Conservation (phyloP, 192 early-diverging fungal genomes). For the Backusella circina region DNA sequence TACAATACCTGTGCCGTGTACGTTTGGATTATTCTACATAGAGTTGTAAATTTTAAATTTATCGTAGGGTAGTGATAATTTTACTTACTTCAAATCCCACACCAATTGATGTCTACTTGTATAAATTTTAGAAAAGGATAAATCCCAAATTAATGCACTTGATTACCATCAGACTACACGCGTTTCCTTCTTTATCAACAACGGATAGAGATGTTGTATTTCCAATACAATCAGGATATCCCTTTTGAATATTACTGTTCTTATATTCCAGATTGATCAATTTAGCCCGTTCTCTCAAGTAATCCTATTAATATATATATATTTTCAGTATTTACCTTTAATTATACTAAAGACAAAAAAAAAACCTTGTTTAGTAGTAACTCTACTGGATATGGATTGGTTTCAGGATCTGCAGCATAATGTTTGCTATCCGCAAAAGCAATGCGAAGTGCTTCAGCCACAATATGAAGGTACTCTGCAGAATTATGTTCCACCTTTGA, state of each 20-base stretch:
- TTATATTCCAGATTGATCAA: conserved; percentile 48
- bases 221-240: conserved; percentile 53
- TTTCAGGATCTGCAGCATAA: conserved; percentile 65
- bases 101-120: background rate
- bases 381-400: conserved; percentile 42
- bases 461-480: conserved; percentile 56
- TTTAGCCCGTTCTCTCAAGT: conserved; percentile 51
- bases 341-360: background rate
- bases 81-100: background rate
- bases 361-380: conserved; percentile 48
- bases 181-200: conserved; percentile 73
- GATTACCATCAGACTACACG: conserved; percentile 69
- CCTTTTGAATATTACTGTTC: conserved; percentile 43
- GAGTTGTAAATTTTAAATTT: background rate
- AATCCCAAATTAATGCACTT: background rate
- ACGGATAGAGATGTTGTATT: conserved; percentile 77
- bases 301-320: conserved; percentile 25
- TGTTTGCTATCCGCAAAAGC: conserved; percentile 70
- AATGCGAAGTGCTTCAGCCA: conserved; percentile 66
- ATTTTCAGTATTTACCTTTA: background rate
- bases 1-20: conserved; percentile 58
- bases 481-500: conserved; percentile 46
- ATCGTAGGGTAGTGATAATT: too few relatives aligned
- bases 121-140: background rate
- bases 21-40: conserved; percentile 42